phyloP scores from a whole-genome alignment of 1,284 basidiomycete species.

The Xerocomus amazonicus region DNA sequence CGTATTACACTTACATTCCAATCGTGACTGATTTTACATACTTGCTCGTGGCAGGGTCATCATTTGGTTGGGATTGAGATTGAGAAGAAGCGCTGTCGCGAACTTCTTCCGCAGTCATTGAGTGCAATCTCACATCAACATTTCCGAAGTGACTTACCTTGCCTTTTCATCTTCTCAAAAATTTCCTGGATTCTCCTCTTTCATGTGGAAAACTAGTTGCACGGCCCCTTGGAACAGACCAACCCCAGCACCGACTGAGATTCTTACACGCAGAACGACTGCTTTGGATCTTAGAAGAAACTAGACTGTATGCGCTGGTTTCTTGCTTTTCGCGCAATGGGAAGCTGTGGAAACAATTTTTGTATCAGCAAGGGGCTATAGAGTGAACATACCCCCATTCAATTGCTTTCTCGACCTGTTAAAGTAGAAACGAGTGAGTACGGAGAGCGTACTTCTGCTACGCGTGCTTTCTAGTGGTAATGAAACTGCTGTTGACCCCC shows the following conservation, averaged over 20 bases:
- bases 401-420: slow-evolving; percentile 48
- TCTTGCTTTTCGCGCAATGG: slow-evolving; percentile 59
- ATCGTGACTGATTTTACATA: slow-evolving; percentile 15
- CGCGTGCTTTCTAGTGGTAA: slow-evolving; percentile 34
- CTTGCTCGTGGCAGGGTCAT: not conserved
- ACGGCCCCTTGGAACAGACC: slow-evolving; percentile 42
- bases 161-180: slow-evolving; percentile 13
- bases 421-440: slow-evolving; percentile 3
- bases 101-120: slow-evolving; percentile 30
- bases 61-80: slow-evolving; percentile 24
- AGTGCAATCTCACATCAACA: slow-evolving; percentile 27
- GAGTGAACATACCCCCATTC: slow-evolving; percentile 41
- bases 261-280: slow-evolving; percentile 47
- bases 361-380: not conserved
- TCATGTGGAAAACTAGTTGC: slow-evolving; percentile 35
- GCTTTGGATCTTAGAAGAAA: slow-evolving; percentile 18
- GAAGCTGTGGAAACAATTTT: slow-evolving; percentile 38
- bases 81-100: slow-evolving; percentile 26
- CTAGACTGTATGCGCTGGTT: slow-evolving; percentile 3
- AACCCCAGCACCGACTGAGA: slow-evolving; percentile 50
- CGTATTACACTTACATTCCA: slow-evolving; percentile 10
- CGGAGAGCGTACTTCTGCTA: slow-evolving; percentile 43
- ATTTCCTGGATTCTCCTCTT: not conserved
- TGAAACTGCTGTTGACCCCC: slow-evolving; percentile 41
- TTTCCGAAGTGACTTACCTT: slow-evolving; percentile 12